Base-by-base conservation (phyloP, 352 stramenopile genomes). In the Phytophthora capsici region DNA sequence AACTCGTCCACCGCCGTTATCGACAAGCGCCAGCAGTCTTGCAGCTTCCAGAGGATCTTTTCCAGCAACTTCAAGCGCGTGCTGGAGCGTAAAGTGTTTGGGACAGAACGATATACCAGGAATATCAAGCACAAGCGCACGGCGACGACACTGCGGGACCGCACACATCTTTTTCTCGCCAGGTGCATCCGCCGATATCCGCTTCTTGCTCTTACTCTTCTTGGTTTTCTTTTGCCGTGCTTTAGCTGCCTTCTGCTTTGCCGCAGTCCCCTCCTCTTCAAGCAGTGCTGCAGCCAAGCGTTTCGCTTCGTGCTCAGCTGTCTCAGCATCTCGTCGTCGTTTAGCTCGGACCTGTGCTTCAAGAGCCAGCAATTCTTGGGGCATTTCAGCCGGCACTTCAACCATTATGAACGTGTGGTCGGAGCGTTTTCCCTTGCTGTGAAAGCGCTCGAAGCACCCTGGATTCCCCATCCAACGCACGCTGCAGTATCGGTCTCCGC, bases 401-500 rank as follows among this genome's bases (percentile, higher is more conserved):
- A 87, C 69, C 50, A 65, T 62, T 25, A 52, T 59, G 20, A 66
- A 88, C n/a, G 66, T 66, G 63, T 93, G 86, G 53, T 88, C 73
- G 3, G 75, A 74, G 30, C 86, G 82, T 56, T 84, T 86, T 32
- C 84, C 86, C 28, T 90, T 91, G 32, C 53, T 69, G 54, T 95
- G 86, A 64, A 93, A 95, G 23, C 78, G 71, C 69, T 95, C 84
- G 62, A 95, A 95, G 64, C 86, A 95, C 12, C 85, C 86, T 6
- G 85, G 63, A 63, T 95, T 90, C 32, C 86, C 86, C 82, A 93
- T 93, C 84, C 87, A 93, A 17, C 81, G 82, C 17, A 88, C 84
- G 50, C 87, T 95, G 65, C 86, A 95, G 65, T 95, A 95, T 14
- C 75, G 72, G 52, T 95, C 87, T 26, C 78, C 79, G 40, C 87